Percentiles rank a stretch among this genome's conserved stretches.
These are phyloP conservation scores for Fraxinus sp. DNA, from an alignment of 305 asterid species.

Conservation along the genomic window DNA sequence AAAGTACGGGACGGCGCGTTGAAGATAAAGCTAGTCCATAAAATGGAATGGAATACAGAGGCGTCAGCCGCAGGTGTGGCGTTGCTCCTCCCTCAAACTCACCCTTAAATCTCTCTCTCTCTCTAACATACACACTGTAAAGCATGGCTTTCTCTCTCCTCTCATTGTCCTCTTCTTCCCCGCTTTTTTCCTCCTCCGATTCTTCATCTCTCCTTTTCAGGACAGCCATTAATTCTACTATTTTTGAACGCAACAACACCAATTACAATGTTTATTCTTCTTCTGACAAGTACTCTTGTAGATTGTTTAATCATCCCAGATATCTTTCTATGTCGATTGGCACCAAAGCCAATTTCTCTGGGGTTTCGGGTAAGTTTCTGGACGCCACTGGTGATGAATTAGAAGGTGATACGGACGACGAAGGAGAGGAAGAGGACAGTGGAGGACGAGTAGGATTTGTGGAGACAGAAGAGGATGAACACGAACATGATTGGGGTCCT, in stretches of 20 bases:
- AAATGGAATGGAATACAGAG: background rate
- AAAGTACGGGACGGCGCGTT: background rate
- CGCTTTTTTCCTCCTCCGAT: conserved; percentile 26
- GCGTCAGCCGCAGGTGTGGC: background rate
- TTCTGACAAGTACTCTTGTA: background rate
- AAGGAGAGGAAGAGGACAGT: conserved; percentile 42
- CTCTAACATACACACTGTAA: background rate
- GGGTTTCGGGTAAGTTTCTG: conserved; percentile 14
- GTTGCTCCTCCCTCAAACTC: background rate
- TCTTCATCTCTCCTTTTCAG: conserved; percentile 32
- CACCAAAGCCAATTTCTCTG: conserved; percentile 28
- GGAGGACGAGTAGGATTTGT: conserved; percentile 1
- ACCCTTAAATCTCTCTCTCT: background rate
- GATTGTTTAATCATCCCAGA: conserved; percentile 10
- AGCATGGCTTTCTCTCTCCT: conserved; percentile 38
- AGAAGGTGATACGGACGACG: conserved; percentile 57
- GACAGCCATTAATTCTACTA: conserved; percentile 14
- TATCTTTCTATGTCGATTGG: conserved; percentile 43
- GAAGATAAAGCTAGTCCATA: background rate
- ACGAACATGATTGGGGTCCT: conserved; percentile 14
- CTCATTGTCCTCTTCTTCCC: conserved; percentile 36
- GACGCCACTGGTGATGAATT: conserved; percentile 32
- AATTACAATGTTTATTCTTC: conserved; percentile 11
- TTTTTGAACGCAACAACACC: conserved; percentile 23
- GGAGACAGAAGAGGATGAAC: conserved; percentile 3